Evolutionary conservation across 352 stramenopile species (phyloP).

Genomic region (Elongisporangium senticosum): DNA sequence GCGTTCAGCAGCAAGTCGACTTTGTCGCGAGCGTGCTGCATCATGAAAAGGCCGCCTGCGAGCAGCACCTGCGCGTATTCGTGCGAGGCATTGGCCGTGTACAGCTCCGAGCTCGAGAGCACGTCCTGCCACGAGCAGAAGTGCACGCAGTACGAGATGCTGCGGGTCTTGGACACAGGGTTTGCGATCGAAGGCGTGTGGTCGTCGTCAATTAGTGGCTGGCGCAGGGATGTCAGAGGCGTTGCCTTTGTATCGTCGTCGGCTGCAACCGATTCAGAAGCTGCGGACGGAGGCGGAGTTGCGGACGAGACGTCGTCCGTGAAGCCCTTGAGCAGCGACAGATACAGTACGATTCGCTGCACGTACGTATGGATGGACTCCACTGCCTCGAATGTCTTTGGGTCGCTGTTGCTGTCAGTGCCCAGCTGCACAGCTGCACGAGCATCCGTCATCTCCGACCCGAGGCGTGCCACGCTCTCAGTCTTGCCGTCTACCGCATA

Average conservation of each 20-base stretch:
- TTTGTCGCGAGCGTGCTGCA: slow-evolving; percentile 34
- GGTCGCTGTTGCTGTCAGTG: slow-evolving; percentile 3
- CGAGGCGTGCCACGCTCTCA: slow-evolving; percentile 31
- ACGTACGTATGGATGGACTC: slow-evolving; percentile 29
- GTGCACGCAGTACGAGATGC: slow-evolving; percentile 21
- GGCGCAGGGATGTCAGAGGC: slow-evolving; percentile 16
- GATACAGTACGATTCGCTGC: slow-evolving; percentile 28
- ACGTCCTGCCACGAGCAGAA: slow-evolving; percentile 59
- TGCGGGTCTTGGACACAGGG: slow-evolving; percentile 10
- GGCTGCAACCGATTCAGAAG: slow-evolving; percentile 5
- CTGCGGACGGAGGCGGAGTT: slow-evolving; percentile 8
- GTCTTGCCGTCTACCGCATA: slow-evolving; percentile 23
- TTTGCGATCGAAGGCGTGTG: not conserved
- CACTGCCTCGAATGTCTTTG: slow-evolving; percentile 15
- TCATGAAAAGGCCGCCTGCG: slow-evolving; percentile 33
- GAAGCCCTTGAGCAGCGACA: slow-evolving; percentile 61
- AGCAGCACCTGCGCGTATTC: slow-evolving; percentile 53
- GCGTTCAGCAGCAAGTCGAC: slow-evolving; percentile 34
- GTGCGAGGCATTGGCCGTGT: slow-evolving; percentile 41
- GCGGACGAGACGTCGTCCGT: slow-evolving; percentile 7
- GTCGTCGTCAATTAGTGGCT: slow-evolving; percentile 37
- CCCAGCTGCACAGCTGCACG: slow-evolving; percentile 28
- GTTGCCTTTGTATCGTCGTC: not conserved
- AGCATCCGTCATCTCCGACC: slow-evolving; percentile 28
- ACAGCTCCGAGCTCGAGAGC: slow-evolving; percentile 33